Percentiles rank a stretch among this genome's conserved stretches.
Evolutionary conservation across 441 rosid species (phyloP).

Genomic region (Adansonia madagascariensis): DNA sequence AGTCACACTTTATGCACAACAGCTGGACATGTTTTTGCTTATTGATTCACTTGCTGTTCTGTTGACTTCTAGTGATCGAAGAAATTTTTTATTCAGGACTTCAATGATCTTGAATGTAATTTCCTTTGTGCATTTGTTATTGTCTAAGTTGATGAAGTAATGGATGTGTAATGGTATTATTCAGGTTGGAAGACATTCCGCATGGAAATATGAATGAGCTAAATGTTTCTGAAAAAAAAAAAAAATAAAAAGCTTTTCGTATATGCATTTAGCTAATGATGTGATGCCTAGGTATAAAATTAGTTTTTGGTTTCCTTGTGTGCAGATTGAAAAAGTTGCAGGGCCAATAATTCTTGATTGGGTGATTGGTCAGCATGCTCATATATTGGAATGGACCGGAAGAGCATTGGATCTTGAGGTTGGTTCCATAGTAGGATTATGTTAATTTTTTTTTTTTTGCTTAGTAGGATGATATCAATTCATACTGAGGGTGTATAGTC

Average conservation of each 20-base stretch:
- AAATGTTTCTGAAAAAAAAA: background rate
- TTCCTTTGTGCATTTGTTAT: conserved; percentile 4
- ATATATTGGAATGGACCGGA: conserved; percentile 92
- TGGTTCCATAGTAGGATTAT: conserved; percentile 29
- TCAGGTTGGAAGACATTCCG: background rate
- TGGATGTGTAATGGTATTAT: background rate
- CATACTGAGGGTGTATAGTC: background rate
- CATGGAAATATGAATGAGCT: background rate
- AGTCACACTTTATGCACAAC: background rate
- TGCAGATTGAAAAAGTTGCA: conserved; percentile 80
- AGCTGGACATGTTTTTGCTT: background rate
- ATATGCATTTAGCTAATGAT: conserved; percentile 8
- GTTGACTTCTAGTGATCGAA: background rate
- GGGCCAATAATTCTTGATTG: conserved; percentile 91
- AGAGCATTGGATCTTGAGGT: conserved; percentile 98
- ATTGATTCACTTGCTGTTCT: conserved; percentile 10
- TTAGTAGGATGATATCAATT: background rate
- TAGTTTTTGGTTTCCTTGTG: conserved; percentile 18
- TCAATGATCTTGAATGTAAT: background rate
- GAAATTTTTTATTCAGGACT: background rate
- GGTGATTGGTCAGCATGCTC: conserved; percentile 92
- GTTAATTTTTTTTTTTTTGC: conserved; percentile 1
- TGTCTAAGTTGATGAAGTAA: background rate
- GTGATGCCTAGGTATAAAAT: conserved; percentile 24
- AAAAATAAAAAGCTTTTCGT: background rate